These are phyloP conservation scores for Ustilago cynodontis DNA, from an alignment of 1,284 basidiomycete genomes.

Conservation along the genomic window DNA sequence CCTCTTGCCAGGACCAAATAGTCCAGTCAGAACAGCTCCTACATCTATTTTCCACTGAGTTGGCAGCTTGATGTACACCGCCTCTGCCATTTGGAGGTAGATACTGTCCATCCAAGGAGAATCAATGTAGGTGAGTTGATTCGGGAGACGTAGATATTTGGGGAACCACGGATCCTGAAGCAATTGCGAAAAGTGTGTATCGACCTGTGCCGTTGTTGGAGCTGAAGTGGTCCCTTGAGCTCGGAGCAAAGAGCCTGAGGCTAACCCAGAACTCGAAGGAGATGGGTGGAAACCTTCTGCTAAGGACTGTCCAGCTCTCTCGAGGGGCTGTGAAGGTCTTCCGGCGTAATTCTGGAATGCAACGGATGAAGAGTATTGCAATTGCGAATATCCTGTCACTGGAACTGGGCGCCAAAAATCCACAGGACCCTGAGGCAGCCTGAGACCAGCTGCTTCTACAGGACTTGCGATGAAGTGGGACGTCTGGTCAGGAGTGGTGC, in stretches of 20 bases:
- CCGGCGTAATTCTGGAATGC: no score
- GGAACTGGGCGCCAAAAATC: no score
- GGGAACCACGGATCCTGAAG: not conserved
- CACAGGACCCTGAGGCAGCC: no score
- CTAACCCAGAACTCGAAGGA: no score
- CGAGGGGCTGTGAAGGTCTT: no score
- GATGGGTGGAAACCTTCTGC: no score
- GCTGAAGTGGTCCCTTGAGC: no score
- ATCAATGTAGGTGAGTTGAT: not conserved
- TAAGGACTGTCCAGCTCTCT: no score
- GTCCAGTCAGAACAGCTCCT: not conserved
- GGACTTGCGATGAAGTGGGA: not conserved
- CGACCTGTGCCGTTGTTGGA: not conserved
- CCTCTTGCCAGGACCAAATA: not conserved
- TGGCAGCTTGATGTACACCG: not conserved
- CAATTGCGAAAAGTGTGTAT: not conserved
- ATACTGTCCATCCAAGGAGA: not conserved
- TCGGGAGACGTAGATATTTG: not conserved
- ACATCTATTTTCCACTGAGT: not conserved
- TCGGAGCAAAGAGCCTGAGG: no score
- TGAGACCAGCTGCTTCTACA: no score
- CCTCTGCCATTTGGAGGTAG: not conserved
- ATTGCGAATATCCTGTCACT: no score
- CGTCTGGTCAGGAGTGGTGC: not conserved
- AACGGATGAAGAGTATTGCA: no score